Conservation (phyloP, 1,139 yeast species). For the Suhomyces atakaporum region DNA sequence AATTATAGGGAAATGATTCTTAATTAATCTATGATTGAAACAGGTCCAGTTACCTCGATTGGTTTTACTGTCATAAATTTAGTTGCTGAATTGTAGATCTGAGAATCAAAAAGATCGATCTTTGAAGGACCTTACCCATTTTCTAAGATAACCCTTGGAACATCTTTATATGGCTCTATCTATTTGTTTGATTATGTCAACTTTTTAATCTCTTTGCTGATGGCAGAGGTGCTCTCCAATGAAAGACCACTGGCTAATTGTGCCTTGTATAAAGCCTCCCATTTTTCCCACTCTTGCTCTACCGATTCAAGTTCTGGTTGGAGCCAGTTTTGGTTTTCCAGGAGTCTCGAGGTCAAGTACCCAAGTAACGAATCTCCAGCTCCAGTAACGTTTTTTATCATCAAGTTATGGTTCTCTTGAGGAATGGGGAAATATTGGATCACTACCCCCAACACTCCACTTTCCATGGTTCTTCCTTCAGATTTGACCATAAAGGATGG, state of each 20-base stretch:
- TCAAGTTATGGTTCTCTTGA: conserved; percentile 27
- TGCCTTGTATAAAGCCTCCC: conserved; percentile 45
- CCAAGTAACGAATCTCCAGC: conserved; percentile 77
- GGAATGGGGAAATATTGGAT: conserved; percentile 67
- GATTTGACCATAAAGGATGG: conserved; percentile 27
- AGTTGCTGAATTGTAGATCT: too few species aligned
- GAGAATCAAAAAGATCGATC: too few species aligned
- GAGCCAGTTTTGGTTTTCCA: conserved; percentile 28
- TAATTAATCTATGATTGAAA: too few species aligned
- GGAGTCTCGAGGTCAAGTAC: conserved; percentile 35
- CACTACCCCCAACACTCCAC: conserved; percentile 47
- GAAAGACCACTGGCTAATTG: conserved; percentile 59
- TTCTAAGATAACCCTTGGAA: too few species aligned
- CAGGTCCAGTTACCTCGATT: too few species aligned
- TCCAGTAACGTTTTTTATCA: conserved; percentile 60
- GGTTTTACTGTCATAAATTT: too few species aligned
- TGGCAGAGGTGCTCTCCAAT: conserved; percentile 33
- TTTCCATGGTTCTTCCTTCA: conserved; percentile 15
- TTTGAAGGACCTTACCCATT: too few species aligned
- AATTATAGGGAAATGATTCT: too few species aligned
- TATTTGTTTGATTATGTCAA: conserved; percentile 1
- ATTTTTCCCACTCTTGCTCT: conserved; percentile 35
- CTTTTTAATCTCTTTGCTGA: conserved; percentile 20
- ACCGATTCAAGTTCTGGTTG: conserved; percentile 22
- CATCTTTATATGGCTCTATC: not conserved